Percentiles rank a stretch among this genome's conserved stretches.
Evolutionary conservation across 495 filamentous ascomycete species (phyloP).

Genomic region (Tuber aestivum): DNA sequence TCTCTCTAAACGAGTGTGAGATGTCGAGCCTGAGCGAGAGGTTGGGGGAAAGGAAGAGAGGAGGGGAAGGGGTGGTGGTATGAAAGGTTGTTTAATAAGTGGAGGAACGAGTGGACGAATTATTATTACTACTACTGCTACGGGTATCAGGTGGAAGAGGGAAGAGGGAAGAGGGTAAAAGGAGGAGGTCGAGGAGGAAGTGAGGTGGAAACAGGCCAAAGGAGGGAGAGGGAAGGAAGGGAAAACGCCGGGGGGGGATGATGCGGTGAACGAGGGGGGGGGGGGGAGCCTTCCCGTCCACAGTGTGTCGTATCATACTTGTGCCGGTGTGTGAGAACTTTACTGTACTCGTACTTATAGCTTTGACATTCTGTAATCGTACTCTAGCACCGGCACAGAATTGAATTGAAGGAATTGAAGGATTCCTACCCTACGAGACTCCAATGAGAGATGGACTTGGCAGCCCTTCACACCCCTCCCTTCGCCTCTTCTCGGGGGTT

Average conservation of each 20-base stretch:
- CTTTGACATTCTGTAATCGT: too few relatives aligned
- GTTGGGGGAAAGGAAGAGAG: constrained; percentile 11
- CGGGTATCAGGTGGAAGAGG: constrained; percentile 7
- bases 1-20: constrained; percentile 33
- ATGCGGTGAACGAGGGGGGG: constrained; percentile 9
- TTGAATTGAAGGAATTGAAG: too few relatives aligned
- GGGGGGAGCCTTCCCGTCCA: constrained; percentile 17
- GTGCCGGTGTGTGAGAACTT: too few relatives aligned
- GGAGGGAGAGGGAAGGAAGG: constrained; percentile 1
- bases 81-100: not conserved
- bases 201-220: constrained; percentile 9
- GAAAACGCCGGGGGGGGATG: not conserved
- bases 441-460: not conserved
- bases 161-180: too few relatives aligned
- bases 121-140: not conserved
- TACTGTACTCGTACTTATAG: too few relatives aligned
- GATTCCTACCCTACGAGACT: too few relatives aligned
- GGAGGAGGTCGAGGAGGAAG: constrained; percentile 14
- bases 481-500: not conserved
- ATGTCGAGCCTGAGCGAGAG: constrained; percentile 16
- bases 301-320: too few relatives aligned
- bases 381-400: too few relatives aligned
- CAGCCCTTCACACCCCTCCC: not conserved
- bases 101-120: not conserved
- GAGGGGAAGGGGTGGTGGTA: constrained; percentile 12